Percentiles rank a stretch among this genome's conserved stretches.
These are phyloP conservation scores for Pseudotsuga menziesii DNA, from an alignment of 75 land plant genomes.

Conservation along the genomic window DNA sequence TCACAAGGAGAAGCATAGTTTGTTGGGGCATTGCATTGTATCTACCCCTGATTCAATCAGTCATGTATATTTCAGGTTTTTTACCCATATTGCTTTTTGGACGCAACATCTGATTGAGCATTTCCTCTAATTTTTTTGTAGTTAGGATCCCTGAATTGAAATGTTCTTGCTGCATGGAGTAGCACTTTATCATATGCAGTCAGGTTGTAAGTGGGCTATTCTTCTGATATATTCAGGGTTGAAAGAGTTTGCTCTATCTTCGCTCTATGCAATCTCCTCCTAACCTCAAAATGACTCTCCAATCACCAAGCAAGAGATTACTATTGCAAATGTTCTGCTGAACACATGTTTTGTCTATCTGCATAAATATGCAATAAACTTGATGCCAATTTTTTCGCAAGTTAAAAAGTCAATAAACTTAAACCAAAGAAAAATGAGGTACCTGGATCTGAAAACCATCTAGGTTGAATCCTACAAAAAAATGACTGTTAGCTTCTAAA, in stretches of 20 bases:
- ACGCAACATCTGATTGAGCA: too few species aligned
- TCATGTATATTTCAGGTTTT: background rate
- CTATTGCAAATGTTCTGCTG: background rate
- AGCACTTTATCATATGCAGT: background rate
- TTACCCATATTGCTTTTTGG: background rate
- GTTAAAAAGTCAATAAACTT: background rate
- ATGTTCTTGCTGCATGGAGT: background rate
- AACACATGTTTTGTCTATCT: background rate
- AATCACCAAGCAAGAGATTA: background rate
- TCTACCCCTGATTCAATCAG: background rate
- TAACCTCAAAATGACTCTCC: background rate
- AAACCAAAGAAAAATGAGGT: background rate
- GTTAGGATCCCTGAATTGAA: background rate
- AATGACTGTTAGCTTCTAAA: too few species aligned
- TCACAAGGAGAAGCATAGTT: background rate
- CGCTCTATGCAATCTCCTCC: background rate
- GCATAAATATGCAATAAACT: too few species aligned
- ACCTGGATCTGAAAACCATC: too few species aligned
- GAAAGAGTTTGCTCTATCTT: background rate
- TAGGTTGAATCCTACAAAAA: too few species aligned
- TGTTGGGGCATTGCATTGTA: background rate
- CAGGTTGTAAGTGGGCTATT: background rate
- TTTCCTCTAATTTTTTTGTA: background rate
- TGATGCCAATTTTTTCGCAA: background rate
- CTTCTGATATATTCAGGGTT: background rate